A percentile compares a stretch with the other conserved stretches of the same genome.
phyloP scores from a whole-genome alignment of 257 asterid species.

The Coffea eugenioides region DNA sequence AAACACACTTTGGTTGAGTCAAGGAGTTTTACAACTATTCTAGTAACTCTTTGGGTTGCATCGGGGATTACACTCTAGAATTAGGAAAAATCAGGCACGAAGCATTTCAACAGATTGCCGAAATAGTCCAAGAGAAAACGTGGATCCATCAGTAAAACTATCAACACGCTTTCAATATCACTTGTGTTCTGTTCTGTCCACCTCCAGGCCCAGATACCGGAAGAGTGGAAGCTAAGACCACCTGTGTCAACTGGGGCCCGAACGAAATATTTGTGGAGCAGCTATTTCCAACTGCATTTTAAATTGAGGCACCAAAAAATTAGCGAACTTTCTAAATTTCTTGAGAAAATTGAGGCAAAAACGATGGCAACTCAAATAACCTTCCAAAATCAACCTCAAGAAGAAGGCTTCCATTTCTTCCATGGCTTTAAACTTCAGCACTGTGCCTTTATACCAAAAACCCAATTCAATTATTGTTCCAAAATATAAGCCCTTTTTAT shows the following conservation, averaged over 20 bases:
- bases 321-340: constrained; percentile 6
- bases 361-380: constrained; percentile 7
- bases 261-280: constrained; percentile 51
- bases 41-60: no score
- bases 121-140: neutral
- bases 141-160: neutral
- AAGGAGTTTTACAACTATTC: no score
- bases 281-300: constrained; percentile 33
- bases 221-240: no score
- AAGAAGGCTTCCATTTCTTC: constrained; percentile 17
- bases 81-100: no score
- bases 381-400: constrained; percentile 3
- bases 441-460: constrained; percentile 43
- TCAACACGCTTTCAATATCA: neutral
- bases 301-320: constrained; percentile 45
- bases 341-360: constrained; percentile 21
- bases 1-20: no score
- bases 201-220: no score
- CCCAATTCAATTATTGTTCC: constrained; percentile 32
- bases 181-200: neutral
- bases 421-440: constrained; percentile 64
- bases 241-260: constrained; percentile 22
- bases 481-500: constrained; percentile 29
- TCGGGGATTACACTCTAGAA: no score
- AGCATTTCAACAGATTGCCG: neutral